phyloP scores from a whole-genome alignment of 2,329 filamentous ascomycete genomes.

The Penicillium occitanis region DNA sequence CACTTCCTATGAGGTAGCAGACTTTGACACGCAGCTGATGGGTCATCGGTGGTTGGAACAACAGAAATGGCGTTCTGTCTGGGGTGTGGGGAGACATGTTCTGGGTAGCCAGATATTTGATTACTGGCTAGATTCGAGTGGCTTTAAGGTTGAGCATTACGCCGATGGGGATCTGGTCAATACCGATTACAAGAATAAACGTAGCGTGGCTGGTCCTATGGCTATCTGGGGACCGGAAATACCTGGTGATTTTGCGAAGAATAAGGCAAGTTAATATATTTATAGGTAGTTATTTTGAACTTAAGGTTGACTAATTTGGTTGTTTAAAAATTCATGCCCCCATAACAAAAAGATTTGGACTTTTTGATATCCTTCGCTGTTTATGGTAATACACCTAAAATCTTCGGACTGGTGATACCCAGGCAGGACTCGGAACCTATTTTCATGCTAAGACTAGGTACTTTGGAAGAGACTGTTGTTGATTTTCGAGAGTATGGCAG shows the following conservation, averaged over 20 bases:
- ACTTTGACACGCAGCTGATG: constrained; percentile 68
- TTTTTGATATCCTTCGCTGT: not conserved
- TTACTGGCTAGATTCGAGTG: constrained; percentile 66
- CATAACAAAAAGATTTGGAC: not conserved
- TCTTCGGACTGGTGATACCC: no score
- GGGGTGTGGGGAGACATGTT: constrained; percentile 70
- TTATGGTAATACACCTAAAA: no score
- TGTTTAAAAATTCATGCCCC: not conserved
- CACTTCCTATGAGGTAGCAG: constrained; percentile 67
- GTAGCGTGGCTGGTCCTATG: constrained; percentile 42
- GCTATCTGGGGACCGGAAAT: constrained; percentile 47
- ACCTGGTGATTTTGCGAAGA: constrained; percentile 28
- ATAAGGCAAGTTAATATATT: constrained; percentile 5
- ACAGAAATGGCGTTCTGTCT: constrained; percentile 64
- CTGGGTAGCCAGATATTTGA: constrained; percentile 72
- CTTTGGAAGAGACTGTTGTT: no score
- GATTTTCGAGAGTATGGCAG: no score
- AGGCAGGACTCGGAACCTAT: no score
- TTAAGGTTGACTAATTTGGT: not conserved
- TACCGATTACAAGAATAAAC: constrained; percentile 52
- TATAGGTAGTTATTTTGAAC: not conserved
- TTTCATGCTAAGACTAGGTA: no score
- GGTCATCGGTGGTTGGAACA: constrained; percentile 68
- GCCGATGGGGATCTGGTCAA: constrained; percentile 68
- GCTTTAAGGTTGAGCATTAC: constrained; percentile 69